Percentiles rank a stretch among this genome's conserved stretches.
Conservation (phyloP, 352 stramenopile species). For the Globisporangium heterothallicum region DNA sequence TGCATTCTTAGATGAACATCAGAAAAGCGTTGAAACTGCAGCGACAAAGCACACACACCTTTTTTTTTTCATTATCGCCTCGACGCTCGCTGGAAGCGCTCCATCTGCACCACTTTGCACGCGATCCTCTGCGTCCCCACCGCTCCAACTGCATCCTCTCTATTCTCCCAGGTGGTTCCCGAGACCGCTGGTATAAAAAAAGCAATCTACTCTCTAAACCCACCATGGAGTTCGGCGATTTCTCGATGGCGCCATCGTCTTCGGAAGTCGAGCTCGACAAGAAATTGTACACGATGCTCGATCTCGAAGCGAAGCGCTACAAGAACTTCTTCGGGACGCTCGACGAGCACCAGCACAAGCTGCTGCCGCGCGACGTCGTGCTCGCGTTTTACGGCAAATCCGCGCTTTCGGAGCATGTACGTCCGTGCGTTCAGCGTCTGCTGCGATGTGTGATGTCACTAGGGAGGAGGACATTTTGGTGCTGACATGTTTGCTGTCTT, state of each 20-base stretch:
- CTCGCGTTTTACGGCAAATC: constrained; percentile 62
- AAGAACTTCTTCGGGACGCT: constrained; percentile 55
- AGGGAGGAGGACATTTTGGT: too few species aligned
- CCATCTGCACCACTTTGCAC: too few species aligned
- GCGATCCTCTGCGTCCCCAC: too few species aligned
- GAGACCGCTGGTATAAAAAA: too few species aligned
- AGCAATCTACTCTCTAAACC: too few species aligned
- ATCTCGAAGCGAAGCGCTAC: constrained; percentile 52
- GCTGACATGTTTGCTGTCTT: too few species aligned
- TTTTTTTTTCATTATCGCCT: too few species aligned
- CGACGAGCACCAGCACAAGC: constrained; percentile 14
- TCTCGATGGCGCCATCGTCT: constrained; percentile 5
- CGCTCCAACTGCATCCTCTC: too few species aligned
- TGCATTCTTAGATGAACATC: too few species aligned
- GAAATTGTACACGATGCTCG: constrained; percentile 59
- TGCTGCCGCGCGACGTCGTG: constrained; percentile 22
- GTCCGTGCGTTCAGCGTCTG: background rate
- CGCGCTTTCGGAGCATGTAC: constrained; percentile 30
- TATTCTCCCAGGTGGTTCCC: background rate
- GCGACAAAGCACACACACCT: too few species aligned
- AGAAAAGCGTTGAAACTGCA: too few species aligned
- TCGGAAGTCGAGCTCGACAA: constrained; percentile 17
- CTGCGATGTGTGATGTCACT: background rate
- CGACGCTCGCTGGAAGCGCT: too few species aligned
- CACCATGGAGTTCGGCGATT: constrained; percentile 16